Evolutionary conservation across 2,329 filamentous ascomycete species (phyloP).

Genomic region (Ceratocystis alfenasii): DNA sequence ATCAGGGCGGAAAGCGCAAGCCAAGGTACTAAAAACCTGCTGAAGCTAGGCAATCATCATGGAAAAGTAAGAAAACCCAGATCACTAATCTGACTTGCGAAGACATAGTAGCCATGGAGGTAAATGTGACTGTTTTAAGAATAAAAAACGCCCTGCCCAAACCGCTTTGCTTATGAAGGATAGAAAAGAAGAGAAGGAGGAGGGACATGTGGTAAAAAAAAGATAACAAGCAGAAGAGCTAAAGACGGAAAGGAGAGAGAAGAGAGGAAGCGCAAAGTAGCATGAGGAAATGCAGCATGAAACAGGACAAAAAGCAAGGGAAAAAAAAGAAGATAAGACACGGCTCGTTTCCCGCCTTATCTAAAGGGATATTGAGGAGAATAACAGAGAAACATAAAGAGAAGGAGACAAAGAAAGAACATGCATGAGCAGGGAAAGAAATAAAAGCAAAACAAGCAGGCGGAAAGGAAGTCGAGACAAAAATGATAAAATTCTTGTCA

Average conservation of each 20-base stretch:
- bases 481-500: background rate
- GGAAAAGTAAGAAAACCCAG: background rate
- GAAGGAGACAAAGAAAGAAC: constrained; percentile 7
- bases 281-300: too few species aligned
- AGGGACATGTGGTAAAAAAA: background rate
- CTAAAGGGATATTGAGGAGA: constrained; percentile 2
- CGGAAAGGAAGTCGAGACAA: constrained; percentile 8
- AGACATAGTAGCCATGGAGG: background rate
- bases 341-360: background rate
- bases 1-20: background rate
- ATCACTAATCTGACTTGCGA: background rate
- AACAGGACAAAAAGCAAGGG: background rate
- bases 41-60: too few species aligned
- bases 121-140: background rate
- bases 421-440: constrained; percentile 1
- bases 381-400: constrained; percentile 8
- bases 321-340: background rate
- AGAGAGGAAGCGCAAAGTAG: background rate
- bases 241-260: background rate
- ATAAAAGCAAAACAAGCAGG: constrained; percentile 5
- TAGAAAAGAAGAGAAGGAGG: background rate
- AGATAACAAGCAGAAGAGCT: constrained; percentile 1
- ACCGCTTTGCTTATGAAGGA: constrained; percentile 11
- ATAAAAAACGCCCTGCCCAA: constrained; percentile 9
- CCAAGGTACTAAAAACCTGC: background rate